These are phyloP conservation scores for Carex parvula DNA, from an alignment of 176 grass and related monocot genomes.

Conservation along the genomic window DNA sequence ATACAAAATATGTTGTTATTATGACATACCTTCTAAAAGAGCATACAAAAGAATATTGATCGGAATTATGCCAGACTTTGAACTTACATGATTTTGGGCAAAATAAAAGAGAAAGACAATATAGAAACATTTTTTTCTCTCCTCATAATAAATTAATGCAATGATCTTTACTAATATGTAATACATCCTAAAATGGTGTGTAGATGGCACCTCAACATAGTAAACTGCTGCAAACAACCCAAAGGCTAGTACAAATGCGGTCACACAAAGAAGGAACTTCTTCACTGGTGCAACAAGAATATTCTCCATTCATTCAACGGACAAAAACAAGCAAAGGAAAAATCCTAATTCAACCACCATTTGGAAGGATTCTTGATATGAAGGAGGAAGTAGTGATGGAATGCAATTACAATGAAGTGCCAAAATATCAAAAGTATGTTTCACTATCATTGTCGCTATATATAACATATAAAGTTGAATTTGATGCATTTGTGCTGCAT, in stretches of 20 bases:
- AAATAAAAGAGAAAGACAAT: too few species aligned
- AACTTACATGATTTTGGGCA: too few species aligned
- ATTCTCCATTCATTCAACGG: not conserved
- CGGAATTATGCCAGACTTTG: too few species aligned
- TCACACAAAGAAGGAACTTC: not conserved
- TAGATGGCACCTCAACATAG: not conserved
- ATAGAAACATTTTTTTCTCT: too few species aligned
- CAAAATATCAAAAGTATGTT: not conserved
- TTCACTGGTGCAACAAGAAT: not conserved
- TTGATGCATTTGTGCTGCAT: not conserved
- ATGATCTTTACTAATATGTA: not conserved
- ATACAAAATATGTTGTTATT: too few species aligned
- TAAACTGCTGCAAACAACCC: not conserved
- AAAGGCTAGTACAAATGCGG: not conserved
- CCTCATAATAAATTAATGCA: too few species aligned
- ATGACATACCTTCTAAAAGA: too few species aligned
- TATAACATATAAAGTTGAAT: not conserved
- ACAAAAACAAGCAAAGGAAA: not conserved
- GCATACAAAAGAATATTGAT: too few species aligned
- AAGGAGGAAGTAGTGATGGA: constrained; percentile 2
- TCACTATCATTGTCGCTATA: too few species aligned
- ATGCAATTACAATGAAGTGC: not conserved
- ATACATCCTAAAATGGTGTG: not conserved
- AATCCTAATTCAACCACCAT: not conserved
- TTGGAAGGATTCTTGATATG: not conserved